Percentiles rank a stretch among this genome's conserved stretches.
Evolutionary conservation across 208 protist genomes (phyloP).

Genomic region (Leishmania tropica): DNA sequence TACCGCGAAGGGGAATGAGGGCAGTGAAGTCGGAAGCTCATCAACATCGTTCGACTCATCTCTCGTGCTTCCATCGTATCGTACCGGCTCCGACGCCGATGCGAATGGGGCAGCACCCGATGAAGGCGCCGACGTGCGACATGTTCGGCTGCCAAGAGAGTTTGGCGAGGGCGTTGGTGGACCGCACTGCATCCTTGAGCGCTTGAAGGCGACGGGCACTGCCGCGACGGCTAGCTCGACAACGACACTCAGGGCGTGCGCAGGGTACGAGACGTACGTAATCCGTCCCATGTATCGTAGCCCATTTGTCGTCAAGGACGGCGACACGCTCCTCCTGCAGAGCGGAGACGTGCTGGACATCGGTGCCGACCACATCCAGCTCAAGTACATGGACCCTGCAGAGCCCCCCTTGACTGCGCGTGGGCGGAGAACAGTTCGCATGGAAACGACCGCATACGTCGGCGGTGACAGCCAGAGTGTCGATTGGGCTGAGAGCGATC

Average conservation of each 20-base stretch:
- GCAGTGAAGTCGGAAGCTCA: background rate
- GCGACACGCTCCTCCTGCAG: conserved; percentile 25
- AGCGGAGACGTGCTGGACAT: conserved; percentile 71
- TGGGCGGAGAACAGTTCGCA: conserved; percentile 11
- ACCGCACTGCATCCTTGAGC: conserved; percentile 33
- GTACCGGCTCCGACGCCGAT: background rate
- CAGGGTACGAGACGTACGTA: conserved; percentile 14
- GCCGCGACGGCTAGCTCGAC: background rate
- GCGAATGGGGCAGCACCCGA: background rate
- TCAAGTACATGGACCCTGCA: conserved; percentile 72
- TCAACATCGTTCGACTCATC: conserved; percentile 27
- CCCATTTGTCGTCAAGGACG: conserved; percentile 9
- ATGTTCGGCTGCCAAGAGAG: conserved; percentile 16
- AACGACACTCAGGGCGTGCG: conserved; percentile 20
- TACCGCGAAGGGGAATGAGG: background rate
- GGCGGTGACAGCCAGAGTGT: background rate
- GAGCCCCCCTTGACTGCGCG: conserved; percentile 32
- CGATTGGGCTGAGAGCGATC: conserved; percentile 7
- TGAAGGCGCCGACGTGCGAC: conserved; percentile 3
- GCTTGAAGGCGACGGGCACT: background rate
- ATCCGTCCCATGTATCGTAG: conserved; percentile 5
- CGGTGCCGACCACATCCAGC: conserved; percentile 49
- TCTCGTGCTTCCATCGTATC: background rate
- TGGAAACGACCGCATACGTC: background rate
- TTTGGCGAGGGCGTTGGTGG: conserved; percentile 29